Percentiles rank a stretch among this genome's conserved stretches.
Evolutionary conservation across 345 rosid genomes (phyloP).

Genomic region (Eucalyptus erythrocorys): DNA sequence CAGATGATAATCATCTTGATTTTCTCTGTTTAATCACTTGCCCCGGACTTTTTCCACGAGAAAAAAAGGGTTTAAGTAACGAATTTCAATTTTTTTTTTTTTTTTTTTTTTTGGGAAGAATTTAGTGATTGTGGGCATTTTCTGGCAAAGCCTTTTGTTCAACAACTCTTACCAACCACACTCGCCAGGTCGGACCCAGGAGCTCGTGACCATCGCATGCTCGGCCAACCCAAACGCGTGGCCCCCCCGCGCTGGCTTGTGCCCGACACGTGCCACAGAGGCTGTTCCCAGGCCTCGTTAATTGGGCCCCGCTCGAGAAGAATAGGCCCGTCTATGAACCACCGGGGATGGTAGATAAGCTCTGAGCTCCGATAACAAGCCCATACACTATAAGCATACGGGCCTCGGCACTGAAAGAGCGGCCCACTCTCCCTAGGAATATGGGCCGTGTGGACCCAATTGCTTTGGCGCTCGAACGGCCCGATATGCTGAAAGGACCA

Average conservation of each 20-base stretch:
- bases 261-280: not conserved
- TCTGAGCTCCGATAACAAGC: not conserved
- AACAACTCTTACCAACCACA: not conserved
- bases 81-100: not conserved
- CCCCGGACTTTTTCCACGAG: not conserved
- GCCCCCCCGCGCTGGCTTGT: not conserved
- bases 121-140: not conserved
- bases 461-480: not conserved
- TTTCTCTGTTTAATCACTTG: not conserved
- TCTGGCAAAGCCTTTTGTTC: not conserved
- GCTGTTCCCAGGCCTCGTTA: not conserved
- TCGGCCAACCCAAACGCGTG: not conserved
- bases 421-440: not conserved
- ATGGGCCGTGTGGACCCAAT: not conserved
- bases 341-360: not conserved
- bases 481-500: not conserved
- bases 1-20: not conserved
- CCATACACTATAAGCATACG: accelerated
- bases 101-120: not conserved
- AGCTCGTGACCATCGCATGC: not conserved
- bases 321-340: not conserved
- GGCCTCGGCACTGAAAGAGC: not conserved
- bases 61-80: not conserved
- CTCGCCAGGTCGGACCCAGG: not conserved
- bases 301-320: not conserved